Evolutionary conservation across 2,329 filamentous ascomycete genomes (phyloP).

Genomic region (Pseudofabraea citricarpa): DNA sequence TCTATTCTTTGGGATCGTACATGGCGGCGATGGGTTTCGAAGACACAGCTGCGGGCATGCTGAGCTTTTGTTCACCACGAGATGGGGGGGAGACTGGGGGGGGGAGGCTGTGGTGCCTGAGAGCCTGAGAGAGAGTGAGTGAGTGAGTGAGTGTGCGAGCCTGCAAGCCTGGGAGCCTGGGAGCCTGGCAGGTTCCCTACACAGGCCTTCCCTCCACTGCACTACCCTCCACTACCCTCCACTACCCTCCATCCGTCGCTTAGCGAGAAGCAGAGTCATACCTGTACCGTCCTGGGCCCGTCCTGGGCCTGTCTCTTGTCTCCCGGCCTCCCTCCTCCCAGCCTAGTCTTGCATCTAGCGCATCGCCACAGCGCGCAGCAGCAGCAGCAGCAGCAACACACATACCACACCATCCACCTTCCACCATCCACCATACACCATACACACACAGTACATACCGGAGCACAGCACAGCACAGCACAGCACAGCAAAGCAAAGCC

Average conservation of each 20-base stretch:
- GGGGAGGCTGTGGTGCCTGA: background rate
- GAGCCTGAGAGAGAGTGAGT: too few relatives aligned
- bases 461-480: too few relatives aligned
- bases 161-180: too few relatives aligned
- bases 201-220: background rate
- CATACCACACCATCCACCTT: background rate
- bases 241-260: conserved; percentile 2
- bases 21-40: conserved; percentile 18
- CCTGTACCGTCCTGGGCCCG: too few relatives aligned
- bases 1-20: conserved; percentile 23
- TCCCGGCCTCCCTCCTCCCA: too few relatives aligned
- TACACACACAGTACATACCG: background rate
- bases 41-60: conserved; percentile 16
- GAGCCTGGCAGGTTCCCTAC: too few relatives aligned
- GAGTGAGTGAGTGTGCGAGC: too few relatives aligned
- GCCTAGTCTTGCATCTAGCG: background rate
- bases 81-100: conserved; percentile 5
- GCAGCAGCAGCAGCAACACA: background rate
- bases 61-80: conserved; percentile 13
- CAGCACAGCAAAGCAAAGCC: too few relatives aligned
- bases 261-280: too few relatives aligned
- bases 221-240: conserved; percentile 1
- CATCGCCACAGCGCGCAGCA: background rate
- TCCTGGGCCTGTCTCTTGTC: too few relatives aligned
- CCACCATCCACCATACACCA: background rate